Evolutionary conservation across 83 land plant species (phyloP).

Genomic region (Diphasiastrum complanatum): DNA sequence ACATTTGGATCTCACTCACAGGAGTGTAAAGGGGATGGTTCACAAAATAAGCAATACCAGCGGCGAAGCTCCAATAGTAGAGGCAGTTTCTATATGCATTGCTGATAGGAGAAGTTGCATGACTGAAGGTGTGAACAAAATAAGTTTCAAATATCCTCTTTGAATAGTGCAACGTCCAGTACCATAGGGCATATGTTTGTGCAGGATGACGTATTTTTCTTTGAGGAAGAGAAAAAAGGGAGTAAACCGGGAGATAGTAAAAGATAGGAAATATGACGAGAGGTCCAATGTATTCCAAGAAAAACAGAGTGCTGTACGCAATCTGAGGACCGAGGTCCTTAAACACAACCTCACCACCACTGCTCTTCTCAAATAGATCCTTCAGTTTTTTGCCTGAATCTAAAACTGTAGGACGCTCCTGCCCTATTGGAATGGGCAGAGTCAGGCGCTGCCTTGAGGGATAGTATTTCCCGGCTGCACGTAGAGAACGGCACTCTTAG

Average conservation of each 20-base stretch:
- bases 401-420: slow-evolving; percentile 57
- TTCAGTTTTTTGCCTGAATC: slow-evolving; percentile 42
- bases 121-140: slow-evolving; percentile 90
- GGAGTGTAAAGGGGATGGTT: slow-evolving; percentile 94
- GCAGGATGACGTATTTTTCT: slow-evolving; percentile 59
- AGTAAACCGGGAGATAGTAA: slow-evolving; percentile 79
- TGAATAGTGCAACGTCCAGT: slow-evolving; percentile 93
- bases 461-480: slow-evolving; percentile 67
- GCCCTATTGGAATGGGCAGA: slow-evolving; percentile 56
- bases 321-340: slow-evolving; percentile 94
- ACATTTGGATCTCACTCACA: slow-evolving; percentile 76
- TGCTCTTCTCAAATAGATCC: slow-evolving; percentile 42
- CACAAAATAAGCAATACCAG: slow-evolving; percentile 80
- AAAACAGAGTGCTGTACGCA: slow-evolving; percentile 73
- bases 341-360: slow-evolving; percentile 51
- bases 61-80: slow-evolving; percentile 87
- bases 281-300: slow-evolving; percentile 88
- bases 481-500: background rate
- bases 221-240: slow-evolving; percentile 58
- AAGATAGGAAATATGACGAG: slow-evolving; percentile 73
- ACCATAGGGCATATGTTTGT: slow-evolving; percentile 84
- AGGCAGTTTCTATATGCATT: slow-evolving; percentile 86
- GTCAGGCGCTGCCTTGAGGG: slow-evolving; percentile 87
- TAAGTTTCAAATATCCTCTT: slow-evolving; percentile 87
- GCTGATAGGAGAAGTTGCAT: slow-evolving; percentile 87